phyloP scores from a whole-genome alignment of 768 basidiomycete genomes.

The Antrodiella citrinella region DNA sequence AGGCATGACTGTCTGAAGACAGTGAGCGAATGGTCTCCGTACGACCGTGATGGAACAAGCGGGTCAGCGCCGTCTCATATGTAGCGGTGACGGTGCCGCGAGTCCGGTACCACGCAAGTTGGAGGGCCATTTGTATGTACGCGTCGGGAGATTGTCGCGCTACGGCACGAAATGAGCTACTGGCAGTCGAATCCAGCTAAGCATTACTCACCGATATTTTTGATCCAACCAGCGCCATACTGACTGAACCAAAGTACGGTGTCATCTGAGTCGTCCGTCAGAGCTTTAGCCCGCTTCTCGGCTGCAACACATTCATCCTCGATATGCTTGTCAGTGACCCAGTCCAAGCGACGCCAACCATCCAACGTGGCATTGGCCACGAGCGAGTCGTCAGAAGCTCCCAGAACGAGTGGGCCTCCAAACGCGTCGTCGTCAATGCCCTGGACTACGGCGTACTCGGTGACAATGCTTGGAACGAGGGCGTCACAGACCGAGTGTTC shows the following conservation, averaged over 20 bases:
- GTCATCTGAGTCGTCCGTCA: constrained; percentile 76
- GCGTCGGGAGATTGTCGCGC: constrained; percentile 65
- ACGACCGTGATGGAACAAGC: constrained; percentile 78
- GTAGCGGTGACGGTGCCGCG: constrained; percentile 76
- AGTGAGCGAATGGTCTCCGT: constrained; percentile 85
- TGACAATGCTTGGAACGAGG: constrained; percentile 78
- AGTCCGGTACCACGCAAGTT: constrained; percentile 83
- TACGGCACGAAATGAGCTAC: constrained; percentile 17
- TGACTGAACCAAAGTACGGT: constrained; percentile 75
- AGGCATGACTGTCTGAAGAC: constrained; percentile 63
- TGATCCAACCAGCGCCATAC: constrained; percentile 87
- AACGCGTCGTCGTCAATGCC: constrained; percentile 49
- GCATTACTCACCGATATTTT: constrained; percentile 55
- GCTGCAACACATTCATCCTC: constrained; percentile 51
- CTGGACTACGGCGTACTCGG: constrained; percentile 73
- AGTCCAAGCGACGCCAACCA: constrained; percentile 63
- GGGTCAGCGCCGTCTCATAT: constrained; percentile 88
- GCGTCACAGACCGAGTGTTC: constrained; percentile 92
- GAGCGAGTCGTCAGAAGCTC: constrained; percentile 7
- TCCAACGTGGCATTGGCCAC: constrained; percentile 5
- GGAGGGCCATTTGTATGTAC: constrained; percentile 85
- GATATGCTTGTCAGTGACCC: constrained; percentile 60
- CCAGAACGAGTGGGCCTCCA: constrained; percentile 4
- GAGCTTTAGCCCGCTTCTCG: constrained; percentile 40
- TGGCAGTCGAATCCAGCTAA: no score